Conservation (phyloP, 75 land plant genomes). For the Larix kaempferi region DNA sequence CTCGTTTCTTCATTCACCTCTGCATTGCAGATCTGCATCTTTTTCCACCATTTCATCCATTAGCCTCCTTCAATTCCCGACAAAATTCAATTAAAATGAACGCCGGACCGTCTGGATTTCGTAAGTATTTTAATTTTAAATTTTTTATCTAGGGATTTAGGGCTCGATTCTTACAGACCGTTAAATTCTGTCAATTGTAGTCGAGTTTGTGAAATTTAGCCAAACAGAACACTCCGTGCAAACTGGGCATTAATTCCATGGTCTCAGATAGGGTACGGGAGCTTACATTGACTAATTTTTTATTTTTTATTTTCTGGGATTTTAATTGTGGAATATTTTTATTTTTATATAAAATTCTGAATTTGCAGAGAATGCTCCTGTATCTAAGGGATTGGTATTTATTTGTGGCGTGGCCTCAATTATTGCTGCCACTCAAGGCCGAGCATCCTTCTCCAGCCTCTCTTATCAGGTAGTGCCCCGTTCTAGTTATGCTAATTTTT, state of each 20-base stretch:
- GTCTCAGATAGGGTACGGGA: too few species aligned
- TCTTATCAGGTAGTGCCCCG: conserved; percentile 8
- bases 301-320: not conserved
- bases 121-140: conserved; percentile 22
- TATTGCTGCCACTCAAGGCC: conserved; percentile 4
- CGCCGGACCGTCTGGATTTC: conserved; percentile 82
- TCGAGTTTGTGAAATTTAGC: too few species aligned
- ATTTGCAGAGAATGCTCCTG: conserved; percentile 84
- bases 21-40: not conserved
- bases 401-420: conserved; percentile 10
- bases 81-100: conserved; percentile 37
- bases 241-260: too few species aligned
- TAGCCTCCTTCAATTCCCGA: not conserved
- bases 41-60: not conserved
- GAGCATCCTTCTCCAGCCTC: not conserved
- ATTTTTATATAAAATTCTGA: not conserved
- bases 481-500: not conserved
- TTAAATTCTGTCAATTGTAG: not conserved
- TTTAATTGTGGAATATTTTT: too few species aligned
- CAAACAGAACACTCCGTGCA: too few species aligned
- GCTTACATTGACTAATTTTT: too few species aligned
- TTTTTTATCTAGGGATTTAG: not conserved
- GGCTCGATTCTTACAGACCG: not conserved
- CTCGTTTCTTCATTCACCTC: too few species aligned
- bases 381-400: conserved; percentile 66